A percentile compares a stretch with the other conserved stretches of the same genome.
Conservation (phyloP, 2,329 filamentous ascomycete species). For the Dactylonectria estremocensis region DNA sequence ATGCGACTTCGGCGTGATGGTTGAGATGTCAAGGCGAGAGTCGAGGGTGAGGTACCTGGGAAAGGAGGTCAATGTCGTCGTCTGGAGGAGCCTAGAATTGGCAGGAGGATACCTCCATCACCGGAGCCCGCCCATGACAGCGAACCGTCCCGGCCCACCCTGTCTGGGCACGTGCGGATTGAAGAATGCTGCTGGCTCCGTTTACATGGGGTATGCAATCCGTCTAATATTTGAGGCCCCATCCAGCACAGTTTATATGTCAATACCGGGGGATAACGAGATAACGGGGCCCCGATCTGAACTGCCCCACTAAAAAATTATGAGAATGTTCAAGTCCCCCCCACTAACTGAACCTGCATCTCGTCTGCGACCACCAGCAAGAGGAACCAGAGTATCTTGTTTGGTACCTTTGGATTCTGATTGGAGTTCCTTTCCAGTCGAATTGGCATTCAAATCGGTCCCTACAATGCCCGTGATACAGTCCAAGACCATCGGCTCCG, state of each 20-base stretch:
- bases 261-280: slow-evolving; percentile 18
- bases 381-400: slow-evolving; percentile 38
- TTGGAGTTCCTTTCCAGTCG: slow-evolving; percentile 32
- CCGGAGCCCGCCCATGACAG: slow-evolving; percentile 30
- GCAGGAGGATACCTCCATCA: slow-evolving; percentile 46
- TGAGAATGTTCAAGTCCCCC: slow-evolving; percentile 44
- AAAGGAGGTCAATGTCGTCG: slow-evolving; percentile 48
- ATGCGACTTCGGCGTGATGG: slow-evolving; percentile 38
- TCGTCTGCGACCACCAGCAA: slow-evolving; percentile 33
- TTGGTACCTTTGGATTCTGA: slow-evolving; percentile 30
- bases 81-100: slow-evolving; percentile 42
- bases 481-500: slow-evolving; percentile 61
- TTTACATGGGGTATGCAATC: slow-evolving; percentile 1
- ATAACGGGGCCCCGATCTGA: slow-evolving; percentile 26
- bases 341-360: slow-evolving; percentile 34
- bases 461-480: slow-evolving; percentile 69
- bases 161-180: slow-evolving; percentile 47
- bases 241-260: slow-evolving; percentile 29
- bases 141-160: slow-evolving; percentile 24
- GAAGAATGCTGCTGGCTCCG: slow-evolving; percentile 14
- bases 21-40: slow-evolving; percentile 37
- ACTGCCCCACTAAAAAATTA: slow-evolving; percentile 50
- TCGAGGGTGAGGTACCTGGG: slow-evolving; percentile 17
- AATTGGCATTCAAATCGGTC: slow-evolving; percentile 33
- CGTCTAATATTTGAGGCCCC: slow-evolving; percentile 26